Conservation (phyloP, 2,329 filamentous ascomycete species). For the Colletotrichum cordylinicola region DNA sequence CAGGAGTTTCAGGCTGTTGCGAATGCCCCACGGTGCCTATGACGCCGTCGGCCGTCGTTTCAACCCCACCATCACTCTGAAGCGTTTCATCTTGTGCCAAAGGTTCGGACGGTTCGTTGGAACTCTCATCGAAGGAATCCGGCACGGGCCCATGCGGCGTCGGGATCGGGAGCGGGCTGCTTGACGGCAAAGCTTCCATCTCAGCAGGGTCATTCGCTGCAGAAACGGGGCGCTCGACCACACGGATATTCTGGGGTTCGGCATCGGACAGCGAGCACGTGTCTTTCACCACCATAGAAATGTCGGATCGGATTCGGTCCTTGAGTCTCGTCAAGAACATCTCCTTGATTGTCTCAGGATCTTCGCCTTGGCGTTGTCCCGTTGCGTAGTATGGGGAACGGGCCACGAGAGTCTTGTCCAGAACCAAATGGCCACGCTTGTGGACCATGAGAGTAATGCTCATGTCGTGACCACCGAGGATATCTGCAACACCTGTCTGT, state of each 20-base stretch:
- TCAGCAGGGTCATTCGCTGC: constrained; percentile 19
- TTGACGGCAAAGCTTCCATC: constrained; percentile 14
- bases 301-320: constrained; percentile 51
- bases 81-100: constrained; percentile 18
- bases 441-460: constrained; percentile 53
- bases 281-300: constrained; percentile 56
- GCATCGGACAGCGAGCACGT: constrained; percentile 49
- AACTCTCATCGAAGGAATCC: constrained; percentile 9
- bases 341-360: constrained; percentile 41
- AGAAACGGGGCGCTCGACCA: constrained; percentile 14
- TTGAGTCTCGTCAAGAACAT: constrained; percentile 45
- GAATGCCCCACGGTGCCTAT: not conserved
- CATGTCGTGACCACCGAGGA: constrained; percentile 51
- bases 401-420: constrained; percentile 55
- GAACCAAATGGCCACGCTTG: constrained; percentile 58
- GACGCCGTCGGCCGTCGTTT: constrained; percentile 7
- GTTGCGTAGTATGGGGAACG: constrained; percentile 21
- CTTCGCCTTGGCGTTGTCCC: constrained; percentile 28
- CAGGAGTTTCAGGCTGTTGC: constrained; percentile 18
- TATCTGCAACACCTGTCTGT: constrained; percentile 54
- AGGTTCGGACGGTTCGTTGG: constrained; percentile 18
- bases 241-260: constrained; percentile 27
- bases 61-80: constrained; percentile 4
- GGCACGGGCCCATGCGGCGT: constrained; percentile 3
- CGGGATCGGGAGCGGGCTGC: constrained; percentile 7